A percentile compares a stretch with the other conserved stretches of the same genome.
Evolutionary conservation across 2,329 filamentous ascomycete species (phyloP).

Genomic region (Colletotrichum sp.): DNA sequence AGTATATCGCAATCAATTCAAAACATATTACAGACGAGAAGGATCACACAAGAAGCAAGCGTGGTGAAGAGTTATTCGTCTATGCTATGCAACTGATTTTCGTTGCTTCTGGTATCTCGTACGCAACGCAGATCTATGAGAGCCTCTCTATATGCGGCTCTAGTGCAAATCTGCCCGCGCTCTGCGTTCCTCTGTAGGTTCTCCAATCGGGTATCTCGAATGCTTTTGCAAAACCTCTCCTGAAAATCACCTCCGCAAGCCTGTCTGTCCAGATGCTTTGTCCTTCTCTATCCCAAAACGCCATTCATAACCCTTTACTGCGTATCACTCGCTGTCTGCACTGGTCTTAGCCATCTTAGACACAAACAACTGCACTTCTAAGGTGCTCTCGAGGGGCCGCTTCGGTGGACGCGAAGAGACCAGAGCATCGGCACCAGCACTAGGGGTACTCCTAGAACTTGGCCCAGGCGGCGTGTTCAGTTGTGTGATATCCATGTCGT

Average conservation of each 20-base stretch:
- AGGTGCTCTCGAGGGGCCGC: neutral
- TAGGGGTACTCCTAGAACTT: neutral
- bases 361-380: neutral
- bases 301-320: neutral
- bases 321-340: neutral
- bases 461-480: neutral
- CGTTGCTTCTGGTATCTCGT: neutral
- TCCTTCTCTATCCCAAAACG: neutral
- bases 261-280: neutral
- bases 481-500: neutral
- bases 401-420: neutral
- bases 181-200: neutral
- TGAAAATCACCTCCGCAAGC: neutral
- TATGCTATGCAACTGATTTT: neutral
- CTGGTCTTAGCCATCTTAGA: neutral
- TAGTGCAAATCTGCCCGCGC: neutral
- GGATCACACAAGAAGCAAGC: neutral
- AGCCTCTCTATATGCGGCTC: neutral
- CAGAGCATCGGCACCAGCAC: neutral
- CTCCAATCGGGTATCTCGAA: neutral
- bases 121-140: neutral
- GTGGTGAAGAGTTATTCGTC: neutral
- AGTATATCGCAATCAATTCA: neutral
- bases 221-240: neutral
- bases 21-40: neutral